Conservation (phyloP, 2,329 filamentous ascomycete genomes). For the Orbilia blumenaviensis region DNA sequence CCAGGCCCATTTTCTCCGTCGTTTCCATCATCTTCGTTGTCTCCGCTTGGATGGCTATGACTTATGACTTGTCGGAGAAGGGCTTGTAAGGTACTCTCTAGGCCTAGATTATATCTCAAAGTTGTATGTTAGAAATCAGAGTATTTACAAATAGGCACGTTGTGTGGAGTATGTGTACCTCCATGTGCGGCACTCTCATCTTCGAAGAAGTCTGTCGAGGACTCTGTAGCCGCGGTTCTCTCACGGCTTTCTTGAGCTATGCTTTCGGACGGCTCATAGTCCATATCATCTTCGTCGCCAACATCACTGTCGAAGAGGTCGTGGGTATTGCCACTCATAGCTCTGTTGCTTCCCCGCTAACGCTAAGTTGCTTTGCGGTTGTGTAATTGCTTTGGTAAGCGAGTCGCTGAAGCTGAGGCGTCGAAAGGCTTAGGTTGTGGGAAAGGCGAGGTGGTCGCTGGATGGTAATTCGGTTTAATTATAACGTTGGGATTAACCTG, state of each 20-base stretch:
- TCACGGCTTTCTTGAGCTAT: slow-evolving; percentile 34
- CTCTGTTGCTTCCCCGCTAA: background rate
- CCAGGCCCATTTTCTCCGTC: slow-evolving; percentile 56
- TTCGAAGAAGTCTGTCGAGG: slow-evolving; percentile 60
- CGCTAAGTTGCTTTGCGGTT: background rate
- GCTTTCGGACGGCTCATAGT: slow-evolving; percentile 58
- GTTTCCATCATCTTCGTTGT: slow-evolving; percentile 57
- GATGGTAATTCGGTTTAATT: slow-evolving; percentile 2
- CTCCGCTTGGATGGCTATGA: slow-evolving; percentile 58
- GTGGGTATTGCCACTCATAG: slow-evolving; percentile 6
- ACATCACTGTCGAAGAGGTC: slow-evolving; percentile 54
- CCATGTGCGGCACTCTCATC: slow-evolving; percentile 57
- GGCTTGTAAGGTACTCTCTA: slow-evolving; percentile 6
- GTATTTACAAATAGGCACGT: background rate
- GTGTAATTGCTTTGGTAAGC: background rate
- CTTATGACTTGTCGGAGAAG: slow-evolving; percentile 17
- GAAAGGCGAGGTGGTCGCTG: background rate
- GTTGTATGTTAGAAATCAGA: slow-evolving; percentile 24
- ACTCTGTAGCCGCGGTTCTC: slow-evolving; percentile 16
- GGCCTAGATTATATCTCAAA: background rate
- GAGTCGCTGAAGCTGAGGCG: background rate
- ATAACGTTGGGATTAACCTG: background rate
- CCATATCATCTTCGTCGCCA: slow-evolving; percentile 58
- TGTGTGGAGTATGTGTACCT: background rate
- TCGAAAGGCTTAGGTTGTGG: background rate